Evolutionary conservation across 2,329 filamentous ascomycete species (phyloP).

Genomic region (Trichoderma atrobrunneum): DNA sequence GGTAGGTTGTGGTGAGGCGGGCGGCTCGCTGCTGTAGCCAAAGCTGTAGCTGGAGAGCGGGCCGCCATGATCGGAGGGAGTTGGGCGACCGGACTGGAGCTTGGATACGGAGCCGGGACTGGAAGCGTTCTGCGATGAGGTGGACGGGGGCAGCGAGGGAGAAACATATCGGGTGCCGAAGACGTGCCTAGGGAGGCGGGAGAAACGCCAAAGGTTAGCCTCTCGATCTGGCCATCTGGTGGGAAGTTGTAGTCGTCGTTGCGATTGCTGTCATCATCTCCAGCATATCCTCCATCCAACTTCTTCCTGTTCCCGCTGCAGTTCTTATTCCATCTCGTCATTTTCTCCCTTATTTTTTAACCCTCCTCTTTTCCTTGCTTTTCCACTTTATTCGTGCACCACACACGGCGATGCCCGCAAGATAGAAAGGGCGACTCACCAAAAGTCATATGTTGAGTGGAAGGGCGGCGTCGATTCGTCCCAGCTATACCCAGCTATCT

Average conservation of each 20-base stretch:
- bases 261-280: not conserved
- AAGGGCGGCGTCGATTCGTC: constrained; percentile 60
- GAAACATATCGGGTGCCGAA: constrained; percentile 60
- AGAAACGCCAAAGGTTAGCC: not conserved
- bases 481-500: constrained; percentile 74
- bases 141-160: constrained; percentile 47
- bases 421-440: constrained; percentile 46
- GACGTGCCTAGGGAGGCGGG: constrained; percentile 53
- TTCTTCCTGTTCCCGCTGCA: not conserved
- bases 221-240: not conserved
- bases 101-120: constrained; percentile 45
- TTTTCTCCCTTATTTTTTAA: not conserved
- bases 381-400: not conserved
- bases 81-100: constrained; percentile 43
- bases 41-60: constrained; percentile 31
- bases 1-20: constrained; percentile 37
- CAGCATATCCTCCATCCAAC: not conserved
- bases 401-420: not conserved
- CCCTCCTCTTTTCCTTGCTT: not conserved
- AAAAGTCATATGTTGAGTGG: constrained; percentile 81
- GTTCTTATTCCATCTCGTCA: not conserved
- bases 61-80: constrained; percentile 39
- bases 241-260: not conserved
- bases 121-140: constrained; percentile 43
- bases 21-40: constrained; percentile 38